Conservation (phyloP, 768 basidiomycete species). For the Leccinum broughii region DNA sequence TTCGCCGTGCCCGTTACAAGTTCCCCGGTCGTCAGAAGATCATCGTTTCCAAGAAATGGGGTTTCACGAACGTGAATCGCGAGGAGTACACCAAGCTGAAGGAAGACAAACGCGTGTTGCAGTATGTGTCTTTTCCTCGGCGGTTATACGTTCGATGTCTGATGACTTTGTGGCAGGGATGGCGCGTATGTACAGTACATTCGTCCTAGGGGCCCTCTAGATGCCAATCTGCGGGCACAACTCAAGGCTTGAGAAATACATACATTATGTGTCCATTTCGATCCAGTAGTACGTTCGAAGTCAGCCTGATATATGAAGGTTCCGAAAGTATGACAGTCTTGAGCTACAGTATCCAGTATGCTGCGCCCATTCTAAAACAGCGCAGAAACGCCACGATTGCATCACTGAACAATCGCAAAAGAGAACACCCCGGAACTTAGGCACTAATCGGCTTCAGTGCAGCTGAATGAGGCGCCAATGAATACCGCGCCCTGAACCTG, state of each 20-base stretch:
- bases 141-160: background rate
- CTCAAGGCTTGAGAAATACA: constrained; percentile 58
- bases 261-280: constrained; percentile 8
- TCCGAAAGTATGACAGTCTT: background rate
- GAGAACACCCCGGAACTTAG: background rate
- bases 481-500: too few relatives aligned
- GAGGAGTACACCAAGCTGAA: constrained; percentile 87
- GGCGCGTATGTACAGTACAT: constrained; percentile 96
- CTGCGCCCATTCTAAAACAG: background rate
- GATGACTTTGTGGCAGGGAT: constrained; percentile 44
- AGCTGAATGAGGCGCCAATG: too few relatives aligned
- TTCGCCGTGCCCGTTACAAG: constrained; percentile 98
- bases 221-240: constrained; percentile 82
- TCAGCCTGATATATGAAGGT: background rate
- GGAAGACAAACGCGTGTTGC: constrained; percentile 85
- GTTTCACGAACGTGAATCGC: constrained; percentile 93
- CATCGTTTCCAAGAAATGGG: constrained; percentile 97
- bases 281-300: background rate
- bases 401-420: background rate
- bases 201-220: constrained; percentile 81
- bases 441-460: too few relatives aligned
- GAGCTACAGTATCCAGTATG: background rate
- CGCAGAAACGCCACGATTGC: background rate
- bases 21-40: constrained; percentile 99
- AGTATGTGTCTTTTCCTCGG: constrained; percentile 52